Evolutionary conservation across 1,139 yeast genomes (phyloP).

Genomic region (Hansenula sp.): DNA sequence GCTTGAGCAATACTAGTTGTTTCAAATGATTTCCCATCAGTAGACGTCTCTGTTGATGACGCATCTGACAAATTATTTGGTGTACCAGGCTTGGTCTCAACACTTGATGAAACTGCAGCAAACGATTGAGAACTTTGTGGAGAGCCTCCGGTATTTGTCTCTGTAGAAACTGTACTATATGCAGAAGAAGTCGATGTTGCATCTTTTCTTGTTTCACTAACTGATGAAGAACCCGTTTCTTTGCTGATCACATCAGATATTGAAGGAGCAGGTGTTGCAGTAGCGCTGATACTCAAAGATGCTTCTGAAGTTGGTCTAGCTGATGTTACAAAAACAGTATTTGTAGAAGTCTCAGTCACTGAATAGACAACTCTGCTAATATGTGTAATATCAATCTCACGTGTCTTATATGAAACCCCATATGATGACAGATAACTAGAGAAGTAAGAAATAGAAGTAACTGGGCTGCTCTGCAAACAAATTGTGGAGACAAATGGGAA

Average conservation of each 20-base stretch:
- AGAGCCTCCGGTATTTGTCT: too few relatives aligned
- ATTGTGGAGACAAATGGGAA: conserved; percentile 14
- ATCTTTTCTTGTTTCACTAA: too few relatives aligned
- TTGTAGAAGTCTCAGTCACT: conserved; percentile 18
- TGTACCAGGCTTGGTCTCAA: too few relatives aligned
- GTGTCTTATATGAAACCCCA: conserved; percentile 17
- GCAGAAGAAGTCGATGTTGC: too few relatives aligned
- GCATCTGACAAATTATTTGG: too few relatives aligned
- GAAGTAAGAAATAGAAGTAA: conserved; percentile 14
- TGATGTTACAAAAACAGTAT: conserved; percentile 11
- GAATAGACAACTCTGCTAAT: conserved; percentile 15
- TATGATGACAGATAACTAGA: conserved; percentile 14
- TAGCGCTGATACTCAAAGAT: background rate
- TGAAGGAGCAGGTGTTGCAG: background rate
- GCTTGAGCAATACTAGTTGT: too few relatives aligned
- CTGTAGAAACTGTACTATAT: too few relatives aligned
- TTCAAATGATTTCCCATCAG: too few relatives aligned
- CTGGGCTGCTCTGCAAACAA: conserved; percentile 15
- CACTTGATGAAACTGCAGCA: too few relatives aligned
- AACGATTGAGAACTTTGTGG: too few relatives aligned
- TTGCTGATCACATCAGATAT: too few relatives aligned
- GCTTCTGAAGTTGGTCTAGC: background rate
- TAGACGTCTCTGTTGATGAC: too few relatives aligned
- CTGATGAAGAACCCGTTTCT: background rate
- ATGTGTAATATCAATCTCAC: conserved; percentile 16